These are phyloP conservation scores for Apophysomyces trapeziformis DNA, from an alignment of 371 early-diverging fungal genomes.

Conservation along the genomic window DNA sequence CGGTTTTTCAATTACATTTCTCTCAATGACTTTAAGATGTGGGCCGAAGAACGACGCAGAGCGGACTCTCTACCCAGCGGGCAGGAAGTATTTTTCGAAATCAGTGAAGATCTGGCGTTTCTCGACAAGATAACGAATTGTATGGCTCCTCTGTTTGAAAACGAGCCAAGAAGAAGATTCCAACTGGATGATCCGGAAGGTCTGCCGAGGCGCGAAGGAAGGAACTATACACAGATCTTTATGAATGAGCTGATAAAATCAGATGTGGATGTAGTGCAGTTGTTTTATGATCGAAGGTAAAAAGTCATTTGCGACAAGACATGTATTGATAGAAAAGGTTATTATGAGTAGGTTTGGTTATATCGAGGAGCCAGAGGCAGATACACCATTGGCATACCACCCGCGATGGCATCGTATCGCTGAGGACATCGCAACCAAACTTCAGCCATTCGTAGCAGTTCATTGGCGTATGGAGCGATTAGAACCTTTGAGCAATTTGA, in stretches of 20 bases:
- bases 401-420: slow-evolving; percentile 35
- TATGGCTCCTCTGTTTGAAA: slow-evolving; percentile 22
- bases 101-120: not conserved
- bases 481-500: slow-evolving; percentile 41
- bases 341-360: slow-evolving; percentile 35
- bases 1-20: slow-evolving; percentile 36
- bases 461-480: slow-evolving; percentile 61
- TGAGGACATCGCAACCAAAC: slow-evolving; percentile 34
- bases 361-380: slow-evolving; percentile 34
- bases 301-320: no score
- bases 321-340: not conserved
- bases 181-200: slow-evolving; percentile 30
- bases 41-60: slow-evolving; percentile 26
- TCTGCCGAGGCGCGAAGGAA: slow-evolving; percentile 19
- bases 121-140: slow-evolving; percentile 20
- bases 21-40: slow-evolving; percentile 31
- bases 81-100: slow-evolving; percentile 13
- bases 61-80: slow-evolving; percentile 8
- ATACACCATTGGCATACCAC: slow-evolving; percentile 39
- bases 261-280: slow-evolving; percentile 38
- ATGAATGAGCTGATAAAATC: slow-evolving; percentile 17
- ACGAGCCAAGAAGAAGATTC: slow-evolving; percentile 17
- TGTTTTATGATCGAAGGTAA: slow-evolving; percentile 46
- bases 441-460: slow-evolving; percentile 52
- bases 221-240: slow-evolving; percentile 36